Base-by-base conservation (phyloP, 2,329 filamentous ascomycete genomes). In the Metarhizium guizhouense region DNA sequence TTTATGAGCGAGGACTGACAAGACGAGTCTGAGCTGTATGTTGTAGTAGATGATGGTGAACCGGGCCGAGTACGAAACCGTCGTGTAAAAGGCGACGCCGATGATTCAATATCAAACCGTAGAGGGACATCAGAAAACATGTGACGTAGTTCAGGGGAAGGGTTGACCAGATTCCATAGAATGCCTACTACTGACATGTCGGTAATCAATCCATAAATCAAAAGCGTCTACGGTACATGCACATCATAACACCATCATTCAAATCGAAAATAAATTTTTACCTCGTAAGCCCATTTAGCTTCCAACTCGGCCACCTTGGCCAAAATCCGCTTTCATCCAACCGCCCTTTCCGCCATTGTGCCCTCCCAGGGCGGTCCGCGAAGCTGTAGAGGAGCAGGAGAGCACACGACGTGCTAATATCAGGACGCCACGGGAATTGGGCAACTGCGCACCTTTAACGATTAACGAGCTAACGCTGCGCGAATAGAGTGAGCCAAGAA, bases 71-170 rank as follows among this genome's bases (percentile, higher is more conserved):
- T 88, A 90, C 61, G 77, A 83, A 45, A 87, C 84, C 13, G 86
- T 84, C 1, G 86, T 90, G 67, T 90, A 87, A 64, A 90, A 90
- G 0, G 87, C 86, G 1, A 80, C 84, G 5, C 87, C 87, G 56
- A 90, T 76, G 55, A 90, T 81, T 57, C 87, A 63, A 90, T 87
- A 66, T 90, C 87, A 64, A 82, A 90, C 13, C 72, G 71, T 65
- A 79, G 29, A 77, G 73, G 1, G 85, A 85, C 49, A 80, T 79
- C 40, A n/a, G 83, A 82, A 90, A 75, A 63, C 87, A 90, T 65
- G 85, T 87, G 59, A 81, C 76, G 60, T 89, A 76, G 62, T 82
- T 77, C 36, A 90, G 76, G 64, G n/a, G n/a, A n/a, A n/a, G n/a
- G n/a, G n/a, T n/a, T n/a, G n/a, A n/a, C n/a, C n/a, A n/a, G n/a